Evolutionary conservation across 192 early-diverging fungal genomes (phyloP), one percentile per base, ranked within the genome.

Genomic region (Podila epicladia): DNA sequence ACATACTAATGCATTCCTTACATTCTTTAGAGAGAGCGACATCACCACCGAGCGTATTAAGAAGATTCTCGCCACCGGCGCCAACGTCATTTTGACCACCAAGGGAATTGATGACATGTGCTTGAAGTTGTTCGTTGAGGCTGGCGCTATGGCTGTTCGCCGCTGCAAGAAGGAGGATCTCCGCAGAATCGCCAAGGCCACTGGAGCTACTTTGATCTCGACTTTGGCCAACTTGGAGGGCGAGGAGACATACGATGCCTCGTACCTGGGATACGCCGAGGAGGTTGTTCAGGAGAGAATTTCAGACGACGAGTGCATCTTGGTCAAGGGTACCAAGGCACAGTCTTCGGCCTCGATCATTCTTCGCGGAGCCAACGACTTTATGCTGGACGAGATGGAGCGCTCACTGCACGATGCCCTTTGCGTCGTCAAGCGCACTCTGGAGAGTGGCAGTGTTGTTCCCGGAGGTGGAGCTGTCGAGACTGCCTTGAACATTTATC

Each of bases 321-420:
- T 99, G 41, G 88, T 99, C 74, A 95, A 95, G 82, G 96, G 94
- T 50, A 96, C 96, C 59, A 96, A 96, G 84, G 80, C 83, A 35
- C 94, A 96, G 84, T 91, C 88, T 17, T 92, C 96, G 2, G 91
- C 97, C 24, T 97, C 96, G 20, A 92, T 99, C 41, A 96, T 99
- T 72, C 89, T 99, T 78, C 97, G 98, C 73, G 98, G 98, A 33
- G 97, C 98, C 58, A 99, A 98, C 83, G 98, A 99, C 80, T 99
- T 93, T 74, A 97, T 98, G 97, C 87, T 99, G 60, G 98, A 99
- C 67, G 98, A 99, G 87, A 99, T 99, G 97, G 98, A 99, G 84
- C 90, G 98, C 61, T 94, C 96, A 28, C 75, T 99, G 67, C 98
- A 99, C 76, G 98, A 99, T 86, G 88, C 92, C 50, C 73, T 99